Conservation (phyloP, 2,329 filamentous ascomycete species). For the Exophiala phaeomuriformis region DNA sequence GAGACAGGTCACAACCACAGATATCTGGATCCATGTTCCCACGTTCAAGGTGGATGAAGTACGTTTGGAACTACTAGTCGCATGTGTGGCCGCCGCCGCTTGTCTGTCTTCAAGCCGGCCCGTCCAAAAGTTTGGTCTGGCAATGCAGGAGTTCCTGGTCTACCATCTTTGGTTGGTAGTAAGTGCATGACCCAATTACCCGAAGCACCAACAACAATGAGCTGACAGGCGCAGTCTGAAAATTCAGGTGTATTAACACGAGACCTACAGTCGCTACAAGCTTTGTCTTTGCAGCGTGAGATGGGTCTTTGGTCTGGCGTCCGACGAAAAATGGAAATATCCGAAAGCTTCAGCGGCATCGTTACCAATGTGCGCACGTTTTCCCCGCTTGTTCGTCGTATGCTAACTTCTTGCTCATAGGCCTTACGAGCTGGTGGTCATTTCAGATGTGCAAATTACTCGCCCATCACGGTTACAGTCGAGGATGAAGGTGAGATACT, state of each 20-base stretch:
- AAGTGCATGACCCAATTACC: not conserved
- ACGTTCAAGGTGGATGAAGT: slow-evolving; percentile 36
- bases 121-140: slow-evolving; percentile 38
- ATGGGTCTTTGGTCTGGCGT: slow-evolving; percentile 36
- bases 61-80: slow-evolving; percentile 35
- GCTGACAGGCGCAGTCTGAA: slow-evolving; percentile 28
- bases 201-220: not conserved
- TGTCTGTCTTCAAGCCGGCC: slow-evolving; percentile 34
- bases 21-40: slow-evolving; percentile 35
- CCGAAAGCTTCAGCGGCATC: slow-evolving; percentile 31
- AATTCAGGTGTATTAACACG: slow-evolving; percentile 31
- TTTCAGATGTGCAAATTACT: not conserved
- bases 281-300: slow-evolving; percentile 33
- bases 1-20: slow-evolving; percentile 22
- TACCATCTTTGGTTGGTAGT: slow-evolving; percentile 27
- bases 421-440: not conserved
- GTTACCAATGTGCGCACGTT: not conserved
- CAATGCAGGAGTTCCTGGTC: slow-evolving; percentile 35
- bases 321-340: slow-evolving; percentile 37
- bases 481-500: not conserved
- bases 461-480: not conserved
- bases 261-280: slow-evolving; percentile 32
- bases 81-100: slow-evolving; percentile 35
- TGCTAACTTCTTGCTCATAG: not conserved
- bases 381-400: not conserved